Conservation (phyloP, 805 yeast species). For the Metschnikowia baotianmanensis region DNA sequence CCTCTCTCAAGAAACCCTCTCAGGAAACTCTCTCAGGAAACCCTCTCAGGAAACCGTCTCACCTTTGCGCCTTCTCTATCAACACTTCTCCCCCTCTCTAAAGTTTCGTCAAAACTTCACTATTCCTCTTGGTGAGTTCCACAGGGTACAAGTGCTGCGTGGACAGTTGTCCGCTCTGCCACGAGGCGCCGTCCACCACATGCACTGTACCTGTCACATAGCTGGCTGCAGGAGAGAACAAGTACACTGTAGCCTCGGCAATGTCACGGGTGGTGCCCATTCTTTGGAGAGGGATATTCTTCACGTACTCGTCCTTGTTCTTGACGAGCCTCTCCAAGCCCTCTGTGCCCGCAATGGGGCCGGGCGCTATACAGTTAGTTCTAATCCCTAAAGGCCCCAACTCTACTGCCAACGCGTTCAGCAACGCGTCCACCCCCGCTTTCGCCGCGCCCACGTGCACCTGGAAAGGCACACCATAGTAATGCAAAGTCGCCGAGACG, state of each 20-base stretch:
- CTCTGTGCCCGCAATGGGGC: constrained; percentile 29
- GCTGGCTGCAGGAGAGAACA: constrained; percentile 27
- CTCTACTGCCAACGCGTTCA: constrained; percentile 31
- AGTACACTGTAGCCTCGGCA: constrained; percentile 29
- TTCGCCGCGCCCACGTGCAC: constrained; percentile 31
- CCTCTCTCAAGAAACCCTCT: no score
- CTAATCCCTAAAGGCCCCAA: constrained; percentile 31
- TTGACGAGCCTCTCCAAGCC: constrained; percentile 25
- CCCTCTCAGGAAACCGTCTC: no score
- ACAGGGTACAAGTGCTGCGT: constrained; percentile 33
- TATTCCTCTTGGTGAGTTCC: constrained; percentile 19
- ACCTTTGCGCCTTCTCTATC: not conserved
- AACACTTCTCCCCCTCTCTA: not conserved
- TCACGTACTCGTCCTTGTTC: constrained; percentile 10
- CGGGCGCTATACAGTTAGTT: constrained; percentile 29
- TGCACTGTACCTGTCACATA: constrained; percentile 27
- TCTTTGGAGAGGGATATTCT: constrained; percentile 25
- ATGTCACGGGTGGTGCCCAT: constrained; percentile 28
- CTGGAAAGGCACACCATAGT: constrained; percentile 43
- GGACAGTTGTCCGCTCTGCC: constrained; percentile 25
- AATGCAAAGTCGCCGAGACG: constrained; percentile 44
- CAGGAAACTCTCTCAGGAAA: no score
- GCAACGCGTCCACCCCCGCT: constrained; percentile 31
- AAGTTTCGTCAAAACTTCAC: constrained; percentile 16
- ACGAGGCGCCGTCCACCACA: constrained; percentile 29